phyloP scores from a whole-genome alignment of 2,329 filamentous ascomycete species.

The Colletotrichum caudatum region DNA sequence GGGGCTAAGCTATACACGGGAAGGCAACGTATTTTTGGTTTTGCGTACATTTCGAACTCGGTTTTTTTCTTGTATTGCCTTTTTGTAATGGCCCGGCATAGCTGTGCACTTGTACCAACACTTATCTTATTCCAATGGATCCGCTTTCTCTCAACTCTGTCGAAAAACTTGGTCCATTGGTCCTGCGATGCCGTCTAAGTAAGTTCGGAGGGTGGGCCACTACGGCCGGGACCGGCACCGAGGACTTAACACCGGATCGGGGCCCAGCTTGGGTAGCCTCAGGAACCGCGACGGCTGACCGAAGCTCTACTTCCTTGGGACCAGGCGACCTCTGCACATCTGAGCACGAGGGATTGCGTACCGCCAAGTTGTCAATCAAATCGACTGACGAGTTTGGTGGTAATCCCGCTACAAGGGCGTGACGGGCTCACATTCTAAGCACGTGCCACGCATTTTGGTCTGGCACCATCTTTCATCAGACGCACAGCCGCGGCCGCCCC shows the following conservation, averaged over 20 bases:
- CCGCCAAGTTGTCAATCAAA: neutral
- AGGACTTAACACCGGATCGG: neutral
- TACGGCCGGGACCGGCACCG: neutral
- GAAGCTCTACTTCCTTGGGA: too few species aligned
- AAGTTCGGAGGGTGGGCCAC: neutral
- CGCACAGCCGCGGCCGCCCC: neutral
- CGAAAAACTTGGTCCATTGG: neutral
- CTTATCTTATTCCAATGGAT: conserved; percentile 3
- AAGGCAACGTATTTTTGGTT: conserved; percentile 20
- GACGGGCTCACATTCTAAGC: neutral
- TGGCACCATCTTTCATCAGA: neutral
- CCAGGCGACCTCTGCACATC: neutral
- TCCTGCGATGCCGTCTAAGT: neutral
- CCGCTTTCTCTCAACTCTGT: neutral
- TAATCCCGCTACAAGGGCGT: neutral
- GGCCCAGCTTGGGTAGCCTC: neutral
- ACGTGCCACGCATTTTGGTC: neutral
- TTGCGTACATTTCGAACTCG: conserved; percentile 32
- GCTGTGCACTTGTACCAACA: conserved; percentile 37
- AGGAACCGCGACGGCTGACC: too few species aligned
- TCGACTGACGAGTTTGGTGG: neutral
- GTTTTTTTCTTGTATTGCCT: conserved; percentile 36
- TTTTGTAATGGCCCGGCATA: conserved; percentile 33
- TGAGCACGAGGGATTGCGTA: neutral
- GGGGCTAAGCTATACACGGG: conserved; percentile 20